phyloP scores from a whole-genome alignment of 73 alveolate genomes.

The Uronychia setigera region DNA sequence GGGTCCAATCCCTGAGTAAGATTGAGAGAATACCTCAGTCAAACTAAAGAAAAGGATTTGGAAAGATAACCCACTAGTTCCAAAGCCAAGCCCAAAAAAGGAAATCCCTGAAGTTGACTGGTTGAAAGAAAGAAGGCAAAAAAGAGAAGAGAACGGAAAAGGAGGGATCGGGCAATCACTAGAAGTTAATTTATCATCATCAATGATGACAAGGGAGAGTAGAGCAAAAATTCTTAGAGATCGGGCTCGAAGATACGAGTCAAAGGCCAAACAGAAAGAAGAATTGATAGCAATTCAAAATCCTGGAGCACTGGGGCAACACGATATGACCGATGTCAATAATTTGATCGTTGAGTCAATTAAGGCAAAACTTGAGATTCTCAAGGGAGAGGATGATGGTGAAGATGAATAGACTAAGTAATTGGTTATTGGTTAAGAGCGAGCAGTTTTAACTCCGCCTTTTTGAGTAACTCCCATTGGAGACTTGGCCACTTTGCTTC shows the following conservation, averaged over 20 bases:
- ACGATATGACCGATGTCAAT: neutral
- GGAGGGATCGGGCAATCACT: neutral
- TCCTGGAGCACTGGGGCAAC: slow-evolving; percentile 1
- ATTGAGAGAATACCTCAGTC: neutral
- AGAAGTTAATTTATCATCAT: neutral
- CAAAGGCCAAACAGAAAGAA: slow-evolving; percentile 47
- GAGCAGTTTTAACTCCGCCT: no score
- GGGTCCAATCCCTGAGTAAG: neutral
- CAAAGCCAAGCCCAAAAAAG: slow-evolving; percentile 46
- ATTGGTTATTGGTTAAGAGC: no score
- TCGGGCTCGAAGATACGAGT: slow-evolving; percentile 30
- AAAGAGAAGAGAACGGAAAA: slow-evolving; percentile 6
- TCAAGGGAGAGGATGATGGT: no score
- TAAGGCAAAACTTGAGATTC: slow-evolving; percentile 22
- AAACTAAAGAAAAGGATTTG: slow-evolving; percentile 27
- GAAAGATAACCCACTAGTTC: slow-evolving; percentile 60
- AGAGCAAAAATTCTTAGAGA: slow-evolving; percentile 19
- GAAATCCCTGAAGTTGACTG: slow-evolving; percentile 38
- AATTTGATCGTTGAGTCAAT: slow-evolving; percentile 15
- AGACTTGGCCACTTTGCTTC: neutral
- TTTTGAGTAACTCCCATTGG: no score
- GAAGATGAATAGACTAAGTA: no score
- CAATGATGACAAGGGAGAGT: slow-evolving; percentile 37
- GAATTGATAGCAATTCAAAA: neutral
- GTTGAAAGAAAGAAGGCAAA: slow-evolving; percentile 30